A percentile compares a stretch with the other conserved stretches of the same genome.
Conservation (phyloP, 495 filamentous ascomycete genomes). For the Lophiostoma macrostomum region DNA sequence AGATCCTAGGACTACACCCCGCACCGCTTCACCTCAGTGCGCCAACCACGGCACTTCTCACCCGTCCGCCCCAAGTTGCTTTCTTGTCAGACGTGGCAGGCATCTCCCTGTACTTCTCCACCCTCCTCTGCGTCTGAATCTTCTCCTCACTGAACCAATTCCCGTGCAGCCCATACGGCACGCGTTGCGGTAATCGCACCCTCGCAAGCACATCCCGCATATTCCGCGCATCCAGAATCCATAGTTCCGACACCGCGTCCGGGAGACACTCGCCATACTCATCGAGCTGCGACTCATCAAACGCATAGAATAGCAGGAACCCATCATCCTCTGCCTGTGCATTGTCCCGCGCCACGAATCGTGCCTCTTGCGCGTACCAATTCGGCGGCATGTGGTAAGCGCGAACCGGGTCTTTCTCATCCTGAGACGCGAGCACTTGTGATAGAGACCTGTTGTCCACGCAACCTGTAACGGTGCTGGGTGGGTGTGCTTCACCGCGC, state of each 20-base stretch:
- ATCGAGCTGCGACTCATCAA: constrained; percentile 55
- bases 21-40: too few relatives aligned
- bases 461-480: constrained; percentile 49
- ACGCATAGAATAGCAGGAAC: constrained; percentile 60
- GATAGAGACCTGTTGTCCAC: constrained; percentile 52
- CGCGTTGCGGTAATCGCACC: constrained; percentile 58
- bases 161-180: constrained; percentile 66
- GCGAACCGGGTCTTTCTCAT: constrained; percentile 53
- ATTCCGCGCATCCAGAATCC: constrained; percentile 58
- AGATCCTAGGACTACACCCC: too few relatives aligned
- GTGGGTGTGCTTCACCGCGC: constrained; percentile 43
- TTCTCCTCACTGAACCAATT: constrained; percentile 61
- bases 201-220: constrained; percentile 56
- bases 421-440: constrained; percentile 44
- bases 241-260: constrained; percentile 55
- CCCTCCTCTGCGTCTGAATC: constrained; percentile 41
- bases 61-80: too few relatives aligned
- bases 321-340: constrained; percentile 52
- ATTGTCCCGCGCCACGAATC: constrained; percentile 51
- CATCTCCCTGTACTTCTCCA: constrained; percentile 30
- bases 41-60: too few relatives aligned
- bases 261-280: constrained; percentile 43
- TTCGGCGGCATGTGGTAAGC: constrained; percentile 56
- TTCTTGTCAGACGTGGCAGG: too few relatives aligned
- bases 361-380: constrained; percentile 62